Percentiles rank a stretch among this genome's conserved stretches.
These are phyloP conservation scores for Vitis hybrid DNA, from an alignment of 177 flowering plant genomes.

Conservation along the genomic window DNA sequence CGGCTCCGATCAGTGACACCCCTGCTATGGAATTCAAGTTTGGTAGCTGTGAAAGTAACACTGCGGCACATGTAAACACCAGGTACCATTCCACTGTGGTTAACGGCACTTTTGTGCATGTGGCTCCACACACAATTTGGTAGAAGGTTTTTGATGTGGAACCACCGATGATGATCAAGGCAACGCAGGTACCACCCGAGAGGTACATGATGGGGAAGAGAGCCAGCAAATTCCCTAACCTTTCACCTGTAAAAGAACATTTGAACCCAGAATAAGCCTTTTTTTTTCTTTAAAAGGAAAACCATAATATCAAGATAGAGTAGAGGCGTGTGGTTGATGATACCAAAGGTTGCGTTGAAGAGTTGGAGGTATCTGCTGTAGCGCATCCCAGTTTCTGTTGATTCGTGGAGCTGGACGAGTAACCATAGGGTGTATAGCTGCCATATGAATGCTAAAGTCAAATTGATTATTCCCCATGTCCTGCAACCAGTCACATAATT, in stretches of 20 bases:
- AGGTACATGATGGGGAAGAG: conserved; percentile 11
- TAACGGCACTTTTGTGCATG: conserved; percentile 18
- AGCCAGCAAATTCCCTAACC: conserved; percentile 9
- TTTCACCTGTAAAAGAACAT: conserved; percentile 4
- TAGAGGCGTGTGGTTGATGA: no score
- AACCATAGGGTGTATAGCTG: no score
- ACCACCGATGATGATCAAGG: conserved; percentile 36
- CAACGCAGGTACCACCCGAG: conserved; percentile 14
- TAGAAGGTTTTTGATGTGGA: conserved; percentile 23
- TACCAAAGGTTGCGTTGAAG: no score
- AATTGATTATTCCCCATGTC: no score
- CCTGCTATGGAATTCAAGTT: conserved; percentile 34
- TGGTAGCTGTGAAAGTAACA: conserved; percentile 26
- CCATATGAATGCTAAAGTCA: no score
- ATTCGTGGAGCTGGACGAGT: no score
- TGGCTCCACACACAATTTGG: conserved; percentile 16
- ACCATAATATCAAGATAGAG: no score
- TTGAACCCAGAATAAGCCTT: no score
- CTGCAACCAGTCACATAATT: no score
- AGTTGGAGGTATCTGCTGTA: no score
- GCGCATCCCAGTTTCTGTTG: no score
- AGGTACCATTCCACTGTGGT: conserved; percentile 36
- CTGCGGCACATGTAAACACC: conserved; percentile 31
- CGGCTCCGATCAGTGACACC: conserved; percentile 30
- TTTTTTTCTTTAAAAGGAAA: no score